Evolutionary conservation across 176 grass and related monocot species (phyloP).

Genomic region (maize (Zea mays)): Zm-B73-REFERENCE-NAM-5.0 NC_050098.1:149484501-149485000

Average conservation of each 20-base stretch:
- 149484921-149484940: not conserved
- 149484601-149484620: conserved; percentile 2
- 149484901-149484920: not conserved
- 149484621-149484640: conserved; percentile 10
- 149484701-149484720: not conserved
- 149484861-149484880: not conserved
- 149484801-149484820: not conserved
- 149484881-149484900: not conserved
- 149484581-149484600: not conserved
- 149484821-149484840: not conserved
- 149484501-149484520: not conserved
- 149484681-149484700: not conserved
- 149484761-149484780: not conserved
- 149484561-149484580: conserved; percentile 14
- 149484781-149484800: not conserved
- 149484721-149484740: not conserved
- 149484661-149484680: conserved; percentile 5
- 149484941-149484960: not conserved
- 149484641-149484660: not conserved
- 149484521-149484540: not conserved
- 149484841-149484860: not conserved
- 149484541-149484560: not conserved
- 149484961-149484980: not conserved
- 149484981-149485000: not conserved
- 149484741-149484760: not conserved